Percentiles rank a stretch among this genome's conserved stretches.
Conservation (phyloP, 768 basidiomycete species). For the Tylopilus plumbeoviolaceoides region DNA sequence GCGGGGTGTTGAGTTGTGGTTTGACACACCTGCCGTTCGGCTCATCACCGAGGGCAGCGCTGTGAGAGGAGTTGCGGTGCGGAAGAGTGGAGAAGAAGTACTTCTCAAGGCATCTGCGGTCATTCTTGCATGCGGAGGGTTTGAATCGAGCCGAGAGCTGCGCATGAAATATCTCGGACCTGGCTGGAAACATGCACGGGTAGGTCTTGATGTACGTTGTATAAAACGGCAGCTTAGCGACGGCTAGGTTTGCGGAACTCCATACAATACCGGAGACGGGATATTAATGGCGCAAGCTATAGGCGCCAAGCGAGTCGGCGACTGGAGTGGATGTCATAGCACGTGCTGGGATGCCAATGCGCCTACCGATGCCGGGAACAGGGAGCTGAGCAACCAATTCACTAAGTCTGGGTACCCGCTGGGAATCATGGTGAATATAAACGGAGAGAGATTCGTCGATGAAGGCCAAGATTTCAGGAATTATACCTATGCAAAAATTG, state of each 20-base stretch:
- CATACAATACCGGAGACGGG: slow-evolving; percentile 68
- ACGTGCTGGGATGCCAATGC: slow-evolving; percentile 71
- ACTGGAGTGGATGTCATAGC: slow-evolving; percentile 69
- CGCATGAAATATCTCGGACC: slow-evolving; percentile 53
- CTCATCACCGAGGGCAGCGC: slow-evolving; percentile 33
- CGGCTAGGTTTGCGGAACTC: slow-evolving; percentile 61
- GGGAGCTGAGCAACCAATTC: slow-evolving; percentile 61
- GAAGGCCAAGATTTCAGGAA: slow-evolving; percentile 72
- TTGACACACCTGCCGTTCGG: slow-evolving; percentile 43
- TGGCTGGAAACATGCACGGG: slow-evolving; percentile 56
- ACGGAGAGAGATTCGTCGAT: slow-evolving; percentile 61
- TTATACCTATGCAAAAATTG: slow-evolving; percentile 70
- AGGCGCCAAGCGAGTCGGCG: slow-evolving; percentile 56
- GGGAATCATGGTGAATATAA: slow-evolving; percentile 62
- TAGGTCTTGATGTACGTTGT: slow-evolving; percentile 19
- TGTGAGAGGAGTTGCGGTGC: slow-evolving; percentile 46
- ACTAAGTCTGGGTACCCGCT: slow-evolving; percentile 74
- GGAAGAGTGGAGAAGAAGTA: slow-evolving; percentile 34
- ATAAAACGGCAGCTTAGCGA: background rate
- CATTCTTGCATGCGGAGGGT: slow-evolving; percentile 64
- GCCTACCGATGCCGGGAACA: slow-evolving; percentile 45
- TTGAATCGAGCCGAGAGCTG: slow-evolving; percentile 52
- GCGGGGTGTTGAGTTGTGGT: slow-evolving; percentile 55
- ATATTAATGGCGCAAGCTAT: slow-evolving; percentile 47
- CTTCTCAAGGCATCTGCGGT: slow-evolving; percentile 42